These are phyloP conservation scores for Dictyophora rubrovolvata DNA, from an alignment of 768 basidiomycete genomes.

Conservation along the genomic window DNA sequence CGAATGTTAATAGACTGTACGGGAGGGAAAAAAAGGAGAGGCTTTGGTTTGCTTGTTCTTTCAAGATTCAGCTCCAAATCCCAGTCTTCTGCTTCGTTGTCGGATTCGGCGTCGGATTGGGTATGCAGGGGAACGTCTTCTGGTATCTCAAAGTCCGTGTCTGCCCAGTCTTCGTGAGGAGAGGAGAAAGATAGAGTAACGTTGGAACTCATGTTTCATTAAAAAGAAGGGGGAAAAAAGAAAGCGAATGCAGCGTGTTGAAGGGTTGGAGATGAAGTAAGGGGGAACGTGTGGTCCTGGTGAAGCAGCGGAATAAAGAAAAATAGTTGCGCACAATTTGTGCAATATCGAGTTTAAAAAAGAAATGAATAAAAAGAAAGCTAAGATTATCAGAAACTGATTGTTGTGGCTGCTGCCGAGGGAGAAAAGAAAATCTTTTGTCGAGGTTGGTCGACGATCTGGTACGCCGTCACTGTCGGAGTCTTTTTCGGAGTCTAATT, in stretches of 20 bases:
- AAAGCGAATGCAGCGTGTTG: slow-evolving; percentile 9
- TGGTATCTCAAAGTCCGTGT: slow-evolving; percentile 79
- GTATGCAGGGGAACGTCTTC: slow-evolving; percentile 62
- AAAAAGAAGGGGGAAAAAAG: slow-evolving; percentile 15
- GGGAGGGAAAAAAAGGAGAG: slow-evolving; percentile 24
- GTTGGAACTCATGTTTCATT: slow-evolving; percentile 40
- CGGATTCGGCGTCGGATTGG: slow-evolving; percentile 39
- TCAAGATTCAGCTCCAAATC: slow-evolving; percentile 67
- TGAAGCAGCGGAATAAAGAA: background rate
- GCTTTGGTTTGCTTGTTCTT: slow-evolving; percentile 41
- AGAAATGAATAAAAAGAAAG: background rate
- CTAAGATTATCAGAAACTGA: background rate
- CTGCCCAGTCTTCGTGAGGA: slow-evolving; percentile 72
- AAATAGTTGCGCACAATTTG: background rate
- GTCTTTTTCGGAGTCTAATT: slow-evolving; percentile 3
- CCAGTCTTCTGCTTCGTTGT: slow-evolving; percentile 68
- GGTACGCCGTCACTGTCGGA: background rate
- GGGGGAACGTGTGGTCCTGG: background rate
- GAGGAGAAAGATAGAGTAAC: slow-evolving; percentile 45
- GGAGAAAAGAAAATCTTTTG: background rate
- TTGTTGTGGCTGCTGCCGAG: background rate
- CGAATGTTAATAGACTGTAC: slow-evolving; percentile 43
- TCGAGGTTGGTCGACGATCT: background rate
- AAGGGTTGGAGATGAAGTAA: background rate
- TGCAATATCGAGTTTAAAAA: background rate